Conservation (phyloP, 805 yeast genomes). For the Cyberlindnera euphorbiae region DNA sequence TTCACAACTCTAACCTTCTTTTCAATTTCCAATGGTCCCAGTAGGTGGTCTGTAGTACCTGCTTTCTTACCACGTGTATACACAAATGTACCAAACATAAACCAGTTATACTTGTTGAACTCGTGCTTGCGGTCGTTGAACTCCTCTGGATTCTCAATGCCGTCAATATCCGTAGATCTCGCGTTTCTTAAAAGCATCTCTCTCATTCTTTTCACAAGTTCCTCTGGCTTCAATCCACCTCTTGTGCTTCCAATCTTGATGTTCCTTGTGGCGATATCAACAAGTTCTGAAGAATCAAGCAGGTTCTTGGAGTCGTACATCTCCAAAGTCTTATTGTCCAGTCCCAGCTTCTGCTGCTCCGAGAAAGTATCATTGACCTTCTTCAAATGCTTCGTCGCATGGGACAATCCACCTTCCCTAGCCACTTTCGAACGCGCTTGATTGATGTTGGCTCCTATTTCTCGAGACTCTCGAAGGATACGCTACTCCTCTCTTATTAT, state of each 20-base stretch:
- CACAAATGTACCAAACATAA: constrained; percentile 49
- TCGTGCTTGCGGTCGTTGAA: constrained; percentile 25
- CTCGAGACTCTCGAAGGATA: constrained; percentile 30
- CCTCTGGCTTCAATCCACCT: constrained; percentile 43
- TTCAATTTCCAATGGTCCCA: constrained; percentile 68
- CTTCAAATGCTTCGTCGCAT: constrained; percentile 40
- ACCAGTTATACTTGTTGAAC: constrained; percentile 54
- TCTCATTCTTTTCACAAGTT: constrained; percentile 37
- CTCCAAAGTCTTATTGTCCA: constrained; percentile 35
- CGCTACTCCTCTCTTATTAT: constrained; percentile 22
- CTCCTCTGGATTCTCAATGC: constrained; percentile 21
- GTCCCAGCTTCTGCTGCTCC: constrained; percentile 33
- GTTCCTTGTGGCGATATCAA: constrained; percentile 60
- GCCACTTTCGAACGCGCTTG: constrained; percentile 46
- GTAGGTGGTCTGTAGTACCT: constrained; percentile 51
- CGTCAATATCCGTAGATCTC: constrained; percentile 20
- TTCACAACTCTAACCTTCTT: constrained; percentile 36
- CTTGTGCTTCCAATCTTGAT: constrained; percentile 54
- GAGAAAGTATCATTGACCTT: constrained; percentile 45
- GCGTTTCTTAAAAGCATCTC: constrained; percentile 34
- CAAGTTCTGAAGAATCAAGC: constrained; percentile 53
- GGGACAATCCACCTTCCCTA: constrained; percentile 51
- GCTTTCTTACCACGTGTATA: constrained; percentile 43
- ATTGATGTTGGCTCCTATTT: constrained; percentile 25
- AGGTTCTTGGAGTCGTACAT: constrained; percentile 67